These are phyloP conservation scores for Mycosarcoma mackinlayi DNA, from an alignment of 1,284 basidiomycete genomes.

Conservation along the genomic window DNA sequence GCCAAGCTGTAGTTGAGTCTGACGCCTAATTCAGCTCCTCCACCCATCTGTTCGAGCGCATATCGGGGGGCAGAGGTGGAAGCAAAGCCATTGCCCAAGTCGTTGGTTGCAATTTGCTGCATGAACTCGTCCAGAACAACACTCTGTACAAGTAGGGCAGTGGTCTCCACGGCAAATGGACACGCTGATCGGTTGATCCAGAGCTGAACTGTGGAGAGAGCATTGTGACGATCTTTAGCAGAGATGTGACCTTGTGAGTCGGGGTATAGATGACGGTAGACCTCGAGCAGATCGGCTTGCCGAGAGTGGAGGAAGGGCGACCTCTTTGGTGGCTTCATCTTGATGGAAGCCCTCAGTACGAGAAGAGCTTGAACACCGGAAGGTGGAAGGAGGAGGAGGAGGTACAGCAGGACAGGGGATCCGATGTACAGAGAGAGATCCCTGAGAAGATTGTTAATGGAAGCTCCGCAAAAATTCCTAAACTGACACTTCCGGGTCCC, in stretches of 20 bases:
- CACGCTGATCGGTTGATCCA: slow-evolving; percentile 64
- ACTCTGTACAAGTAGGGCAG: slow-evolving; percentile 57
- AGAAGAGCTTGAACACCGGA: not conserved
- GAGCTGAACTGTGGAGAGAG: slow-evolving; percentile 50
- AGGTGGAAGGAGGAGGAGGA: too few relatives aligned
- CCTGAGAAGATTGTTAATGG: too few relatives aligned
- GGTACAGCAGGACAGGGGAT: too few relatives aligned
- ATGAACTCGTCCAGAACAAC: slow-evolving; percentile 53
- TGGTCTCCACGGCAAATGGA: slow-evolving; percentile 63
- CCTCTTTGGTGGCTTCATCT: slow-evolving; percentile 49
- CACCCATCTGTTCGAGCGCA: slow-evolving; percentile 47
- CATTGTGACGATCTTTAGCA: slow-evolving; percentile 12
- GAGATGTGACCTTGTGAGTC: slow-evolving; percentile 18
- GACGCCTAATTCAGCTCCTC: slow-evolving; percentile 37
- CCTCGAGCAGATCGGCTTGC: slow-evolving; percentile 39
- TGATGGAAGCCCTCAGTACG: not conserved
- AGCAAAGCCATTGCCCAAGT: not conserved
- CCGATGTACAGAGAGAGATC: too few relatives aligned
- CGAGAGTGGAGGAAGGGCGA: slow-evolving; percentile 45
- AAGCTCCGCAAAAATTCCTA: not conserved
- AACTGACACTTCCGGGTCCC: slow-evolving; percentile 36
- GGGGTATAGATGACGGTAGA: slow-evolving; percentile 49
- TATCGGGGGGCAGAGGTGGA: slow-evolving; percentile 8
- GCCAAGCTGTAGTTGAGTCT: slow-evolving; percentile 58
- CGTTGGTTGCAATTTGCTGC: slow-evolving; percentile 27